phyloP scores from a whole-genome alignment of 257 asterid genomes.

The Nicotiana undulata region DNA sequence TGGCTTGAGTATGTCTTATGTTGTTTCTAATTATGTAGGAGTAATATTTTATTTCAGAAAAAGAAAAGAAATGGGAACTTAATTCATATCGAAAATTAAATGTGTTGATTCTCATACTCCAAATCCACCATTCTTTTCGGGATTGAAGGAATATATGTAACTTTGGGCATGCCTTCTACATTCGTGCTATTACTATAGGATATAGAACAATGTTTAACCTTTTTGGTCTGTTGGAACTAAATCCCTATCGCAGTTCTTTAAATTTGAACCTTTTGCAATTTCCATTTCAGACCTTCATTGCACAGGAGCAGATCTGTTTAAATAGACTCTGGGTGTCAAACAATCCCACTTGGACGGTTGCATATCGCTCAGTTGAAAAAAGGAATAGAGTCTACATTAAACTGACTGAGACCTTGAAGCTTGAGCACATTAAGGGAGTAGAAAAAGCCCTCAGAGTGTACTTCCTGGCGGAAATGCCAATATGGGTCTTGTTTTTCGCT shows the following conservation, averaged over 20 bases:
- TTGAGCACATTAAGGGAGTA: constrained; percentile 49
- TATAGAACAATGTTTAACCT: not conserved
- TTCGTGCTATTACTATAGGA: not conserved
- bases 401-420: constrained; percentile 41
- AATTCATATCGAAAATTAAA: not conserved
- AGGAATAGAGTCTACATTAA: constrained; percentile 57
- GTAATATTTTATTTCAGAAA: not conserved
- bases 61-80: not conserved
- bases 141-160: not conserved
- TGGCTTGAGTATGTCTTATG: not conserved
- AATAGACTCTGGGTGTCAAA: constrained; percentile 68
- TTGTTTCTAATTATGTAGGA: not conserved
- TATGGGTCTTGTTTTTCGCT: constrained; percentile 83
- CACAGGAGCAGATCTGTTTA: constrained; percentile 86
- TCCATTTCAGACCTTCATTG: constrained; percentile 70
- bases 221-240: not conserved
- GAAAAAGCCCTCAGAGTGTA: constrained; percentile 56
- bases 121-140: not conserved
- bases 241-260: not conserved
- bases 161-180: not conserved
- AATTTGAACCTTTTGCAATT: not conserved
- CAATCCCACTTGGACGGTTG: constrained; percentile 54
- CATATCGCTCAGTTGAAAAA: constrained; percentile 53
- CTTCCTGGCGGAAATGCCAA: constrained; percentile 62
- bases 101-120: not conserved